Evolutionary conservation across 805 yeast species (phyloP).

Genomic region (Candida tibetensis): DNA sequence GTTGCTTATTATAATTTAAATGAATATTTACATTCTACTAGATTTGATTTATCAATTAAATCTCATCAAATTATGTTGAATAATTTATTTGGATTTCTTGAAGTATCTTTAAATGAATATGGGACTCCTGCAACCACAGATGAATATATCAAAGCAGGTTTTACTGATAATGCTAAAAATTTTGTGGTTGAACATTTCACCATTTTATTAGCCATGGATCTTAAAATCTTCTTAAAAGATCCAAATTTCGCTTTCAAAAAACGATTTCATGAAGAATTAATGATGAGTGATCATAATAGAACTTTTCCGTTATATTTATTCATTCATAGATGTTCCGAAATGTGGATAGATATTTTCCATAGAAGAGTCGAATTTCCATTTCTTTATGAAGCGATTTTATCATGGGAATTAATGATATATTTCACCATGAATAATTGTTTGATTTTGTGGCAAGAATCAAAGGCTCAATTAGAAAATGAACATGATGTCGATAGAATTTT

Average conservation of each 20-base stretch:
- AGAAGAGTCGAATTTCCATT: conserved; percentile 30
- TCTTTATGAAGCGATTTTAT: conserved; percentile 40
- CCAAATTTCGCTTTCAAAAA: conserved; percentile 61
- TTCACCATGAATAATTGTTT: conserved; percentile 56
- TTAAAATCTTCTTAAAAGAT: conserved; percentile 52
- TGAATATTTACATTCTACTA: conserved; percentile 31
- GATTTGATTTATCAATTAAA: conserved; percentile 36
- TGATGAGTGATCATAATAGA: conserved; percentile 53
- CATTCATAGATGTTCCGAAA: conserved; percentile 30
- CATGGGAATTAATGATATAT: conserved; percentile 56
- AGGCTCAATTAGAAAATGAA: conserved; percentile 41
- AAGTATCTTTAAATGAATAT: conserved; percentile 39
- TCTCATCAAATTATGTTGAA: conserved; percentile 41
- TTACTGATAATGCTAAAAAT: conserved; percentile 41
- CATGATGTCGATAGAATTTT: conserved; percentile 53
- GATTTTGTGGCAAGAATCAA: conserved; percentile 63
- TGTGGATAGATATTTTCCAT: conserved; percentile 37
- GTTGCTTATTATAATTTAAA: conserved; percentile 34
- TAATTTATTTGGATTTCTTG: conserved; percentile 38
- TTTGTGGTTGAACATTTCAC: conserved; percentile 46
- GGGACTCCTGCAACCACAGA: conserved; percentile 42
- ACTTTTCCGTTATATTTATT: conserved; percentile 50
- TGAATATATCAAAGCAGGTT: conserved; percentile 47
- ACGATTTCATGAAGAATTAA: conserved; percentile 58
- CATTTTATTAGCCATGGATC: conserved; percentile 51